Percentiles rank a stretch among this genome's conserved stretches.
Evolutionary conservation across 2,329 filamentous ascomycete species (phyloP).

Genomic region (Pseudogymnoascus sp.): DNA sequence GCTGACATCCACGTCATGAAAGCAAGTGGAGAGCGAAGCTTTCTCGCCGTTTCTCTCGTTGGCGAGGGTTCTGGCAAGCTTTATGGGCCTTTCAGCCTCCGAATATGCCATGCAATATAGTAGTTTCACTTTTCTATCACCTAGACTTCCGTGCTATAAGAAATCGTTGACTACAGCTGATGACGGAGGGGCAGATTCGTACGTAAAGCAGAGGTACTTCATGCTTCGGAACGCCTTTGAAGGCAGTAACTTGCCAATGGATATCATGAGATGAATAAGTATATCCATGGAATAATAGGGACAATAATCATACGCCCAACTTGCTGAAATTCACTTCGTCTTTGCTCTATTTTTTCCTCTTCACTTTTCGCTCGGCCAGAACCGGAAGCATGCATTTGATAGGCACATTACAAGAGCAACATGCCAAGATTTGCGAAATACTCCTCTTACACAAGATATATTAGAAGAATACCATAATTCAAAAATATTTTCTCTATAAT

Average conservation of each 20-base stretch:
- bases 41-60: neutral
- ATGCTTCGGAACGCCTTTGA: neutral
- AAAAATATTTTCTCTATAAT: neutral
- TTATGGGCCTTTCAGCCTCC: neutral
- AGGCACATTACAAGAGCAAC: neutral
- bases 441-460: neutral
- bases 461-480: neutral
- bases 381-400: neutral
- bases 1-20: neutral
- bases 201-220: neutral
- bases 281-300: neutral
- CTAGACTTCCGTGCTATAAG: neutral
- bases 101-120: neutral
- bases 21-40: neutral
- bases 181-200: neutral
- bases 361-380: neutral
- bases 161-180: neutral
- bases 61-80: neutral
- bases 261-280: neutral
- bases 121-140: neutral
- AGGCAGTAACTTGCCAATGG: neutral
- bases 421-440: neutral
- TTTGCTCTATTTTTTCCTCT: neutral
- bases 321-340: neutral
- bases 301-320: neutral